Conservation (phyloP, 1,139 yeast species). For the Pichia sp. region DNA sequence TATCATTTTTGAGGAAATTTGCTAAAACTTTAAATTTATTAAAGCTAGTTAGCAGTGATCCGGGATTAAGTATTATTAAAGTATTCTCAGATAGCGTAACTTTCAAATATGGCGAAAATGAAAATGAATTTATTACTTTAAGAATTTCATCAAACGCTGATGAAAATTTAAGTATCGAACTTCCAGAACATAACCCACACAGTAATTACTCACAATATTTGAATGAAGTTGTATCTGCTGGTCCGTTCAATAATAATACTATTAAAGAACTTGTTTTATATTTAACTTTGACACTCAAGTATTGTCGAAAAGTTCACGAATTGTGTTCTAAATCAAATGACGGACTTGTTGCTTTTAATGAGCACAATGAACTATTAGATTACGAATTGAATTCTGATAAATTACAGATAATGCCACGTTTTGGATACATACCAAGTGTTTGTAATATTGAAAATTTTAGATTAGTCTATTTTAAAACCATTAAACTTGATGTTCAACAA, state of each 20-base stretch:
- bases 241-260: slow-evolving; percentile 13
- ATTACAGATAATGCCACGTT: slow-evolving; percentile 6
- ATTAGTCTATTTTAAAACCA: slow-evolving; percentile 21
- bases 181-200: slow-evolving; percentile 28
- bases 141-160: slow-evolving; percentile 15
- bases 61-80: slow-evolving; percentile 22
- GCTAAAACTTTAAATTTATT: slow-evolving; percentile 25
- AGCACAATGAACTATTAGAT: slow-evolving; percentile 11
- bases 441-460: slow-evolving; percentile 22
- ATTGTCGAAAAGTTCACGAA: slow-evolving; percentile 14
- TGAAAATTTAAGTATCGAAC: slow-evolving; percentile 20
- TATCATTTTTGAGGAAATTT: slow-evolving; percentile 23
- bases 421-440: slow-evolving; percentile 10
- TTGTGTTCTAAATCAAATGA: not conserved
- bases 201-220: slow-evolving; percentile 20
- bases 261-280: slow-evolving; percentile 25
- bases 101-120: slow-evolving; percentile 27
- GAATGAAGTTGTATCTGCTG: slow-evolving; percentile 14
- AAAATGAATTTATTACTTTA: slow-evolving; percentile 24
- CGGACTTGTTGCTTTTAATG: slow-evolving; percentile 13
- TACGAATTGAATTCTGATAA: slow-evolving; percentile 9
- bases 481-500: slow-evolving; percentile 12
- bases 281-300: slow-evolving; percentile 27
- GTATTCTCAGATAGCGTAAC: slow-evolving; percentile 25
- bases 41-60: slow-evolving; percentile 25